These are phyloP conservation scores for Pseudognaphalium luteoalbum DNA, from an alignment of 129 eudicot species.

Conservation along the genomic window DNA sequence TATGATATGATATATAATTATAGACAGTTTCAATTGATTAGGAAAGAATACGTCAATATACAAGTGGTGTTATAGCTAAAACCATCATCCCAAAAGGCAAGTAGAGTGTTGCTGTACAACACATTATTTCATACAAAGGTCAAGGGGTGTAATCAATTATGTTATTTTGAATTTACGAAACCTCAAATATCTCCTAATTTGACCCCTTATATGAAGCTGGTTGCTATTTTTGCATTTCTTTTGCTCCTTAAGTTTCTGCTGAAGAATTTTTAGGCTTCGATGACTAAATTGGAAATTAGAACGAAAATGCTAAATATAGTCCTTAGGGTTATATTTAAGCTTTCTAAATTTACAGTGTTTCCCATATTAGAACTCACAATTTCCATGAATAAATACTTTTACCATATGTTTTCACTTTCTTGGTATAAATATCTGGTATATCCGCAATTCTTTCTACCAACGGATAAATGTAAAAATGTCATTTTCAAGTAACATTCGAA, in stretches of 20 bases:
- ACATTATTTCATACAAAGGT: conserved; percentile 13
- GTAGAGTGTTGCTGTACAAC: background rate
- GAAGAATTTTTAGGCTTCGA: no score
- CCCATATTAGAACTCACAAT: no score
- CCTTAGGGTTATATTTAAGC: no score
- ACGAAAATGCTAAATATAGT: no score
- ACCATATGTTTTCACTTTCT: no score
- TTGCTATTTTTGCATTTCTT: background rate
- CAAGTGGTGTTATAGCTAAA: conserved; percentile 14
- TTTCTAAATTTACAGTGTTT: no score
- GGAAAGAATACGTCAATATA: conserved; percentile 13
- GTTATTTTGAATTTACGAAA: background rate
- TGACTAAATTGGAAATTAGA: no score
- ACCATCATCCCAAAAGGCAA: conserved; percentile 29
- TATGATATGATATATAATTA: no score
- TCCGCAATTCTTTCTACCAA: no score
- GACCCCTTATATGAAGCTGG: background rate
- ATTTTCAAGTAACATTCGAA: background rate
- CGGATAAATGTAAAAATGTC: background rate
- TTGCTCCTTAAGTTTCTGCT: no score
- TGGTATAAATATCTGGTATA: no score
- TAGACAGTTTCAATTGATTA: conserved; percentile 6
- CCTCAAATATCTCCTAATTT: background rate
- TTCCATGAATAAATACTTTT: no score
- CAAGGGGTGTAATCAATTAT: conserved; percentile 25